Evolutionary conservation across 352 stramenopile genomes (phyloP).

Genomic region (Phytopythium ostracodes): DNA sequence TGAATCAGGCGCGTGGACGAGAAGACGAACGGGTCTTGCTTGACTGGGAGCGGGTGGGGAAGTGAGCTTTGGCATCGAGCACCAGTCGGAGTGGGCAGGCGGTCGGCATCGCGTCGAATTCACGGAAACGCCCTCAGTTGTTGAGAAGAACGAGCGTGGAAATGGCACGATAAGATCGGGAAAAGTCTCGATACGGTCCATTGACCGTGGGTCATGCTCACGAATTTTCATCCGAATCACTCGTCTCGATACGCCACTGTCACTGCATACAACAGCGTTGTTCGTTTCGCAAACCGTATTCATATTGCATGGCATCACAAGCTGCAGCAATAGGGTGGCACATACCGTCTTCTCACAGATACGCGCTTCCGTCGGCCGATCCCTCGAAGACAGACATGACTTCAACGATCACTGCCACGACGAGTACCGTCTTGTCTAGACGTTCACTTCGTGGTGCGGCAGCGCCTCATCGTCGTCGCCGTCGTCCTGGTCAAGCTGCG

Average conservation of each 20-base stretch:
- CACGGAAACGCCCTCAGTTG: no score
- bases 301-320: background rate
- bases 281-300: background rate
- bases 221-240: background rate
- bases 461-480: conserved; percentile 22
- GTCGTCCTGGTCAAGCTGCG: conserved; percentile 30
- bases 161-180: background rate
- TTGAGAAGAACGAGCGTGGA: background rate
- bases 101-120: background rate
- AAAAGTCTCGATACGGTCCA: no score
- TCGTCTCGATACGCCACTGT: background rate
- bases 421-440: background rate
- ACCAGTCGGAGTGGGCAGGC: background rate
- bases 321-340: background rate
- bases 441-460: conserved; percentile 5
- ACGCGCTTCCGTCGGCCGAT: background rate
- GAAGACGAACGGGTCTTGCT: background rate
- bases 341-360: background rate
- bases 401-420: background rate
- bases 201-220: no score
- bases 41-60: background rate
- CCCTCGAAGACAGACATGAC: background rate
- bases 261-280: background rate
- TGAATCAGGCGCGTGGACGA: background rate
- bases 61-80: background rate